Conservation (phyloP, 179 eudicot species). For the Pouteria campechiana region DNA sequence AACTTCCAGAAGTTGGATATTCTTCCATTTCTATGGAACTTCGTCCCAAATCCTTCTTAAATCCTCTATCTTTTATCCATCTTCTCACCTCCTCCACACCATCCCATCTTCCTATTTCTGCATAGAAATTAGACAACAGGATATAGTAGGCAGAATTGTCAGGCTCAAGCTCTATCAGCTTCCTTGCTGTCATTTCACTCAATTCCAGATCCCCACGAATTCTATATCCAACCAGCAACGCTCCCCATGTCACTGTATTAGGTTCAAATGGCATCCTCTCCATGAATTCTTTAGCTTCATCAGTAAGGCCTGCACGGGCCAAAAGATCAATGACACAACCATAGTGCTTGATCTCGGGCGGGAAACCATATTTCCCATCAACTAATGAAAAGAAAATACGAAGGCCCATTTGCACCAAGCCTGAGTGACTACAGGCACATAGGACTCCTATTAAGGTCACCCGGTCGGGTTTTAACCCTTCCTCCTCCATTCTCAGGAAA, state of each 20-base stretch:
- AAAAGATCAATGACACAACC: constrained; percentile 35
- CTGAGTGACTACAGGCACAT: constrained; percentile 37
- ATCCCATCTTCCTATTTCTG: constrained; percentile 28
- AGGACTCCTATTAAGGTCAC: constrained; percentile 30
- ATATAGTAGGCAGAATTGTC: constrained; percentile 26
- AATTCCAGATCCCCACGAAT: constrained; percentile 21
- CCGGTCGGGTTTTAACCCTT: constrained; percentile 27
- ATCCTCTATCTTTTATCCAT: constrained; percentile 31
- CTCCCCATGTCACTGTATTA: constrained; percentile 27
- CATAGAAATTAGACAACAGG: constrained; percentile 28
- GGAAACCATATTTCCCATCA: constrained; percentile 21
- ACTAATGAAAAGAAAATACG: constrained; percentile 16
- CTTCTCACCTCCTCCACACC: constrained; percentile 21
- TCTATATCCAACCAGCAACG: constrained; percentile 28
- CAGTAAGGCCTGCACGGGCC: constrained; percentile 25
- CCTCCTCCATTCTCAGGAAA: constrained; percentile 28
- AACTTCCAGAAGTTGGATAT: too few relatives aligned
- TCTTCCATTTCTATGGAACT: constrained; percentile 18
- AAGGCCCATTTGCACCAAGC: constrained; percentile 20
- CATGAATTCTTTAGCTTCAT: constrained; percentile 27
- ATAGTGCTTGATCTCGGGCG: constrained; percentile 29
- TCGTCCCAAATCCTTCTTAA: constrained; percentile 24
- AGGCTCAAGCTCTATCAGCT: constrained; percentile 31
- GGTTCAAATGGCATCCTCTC: constrained; percentile 24
- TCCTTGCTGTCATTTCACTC: constrained; percentile 35